These are phyloP conservation scores for Aspergillus sp. DNA, from an alignment of 2,329 filamentous ascomycete species.

Conservation along the genomic window DNA sequence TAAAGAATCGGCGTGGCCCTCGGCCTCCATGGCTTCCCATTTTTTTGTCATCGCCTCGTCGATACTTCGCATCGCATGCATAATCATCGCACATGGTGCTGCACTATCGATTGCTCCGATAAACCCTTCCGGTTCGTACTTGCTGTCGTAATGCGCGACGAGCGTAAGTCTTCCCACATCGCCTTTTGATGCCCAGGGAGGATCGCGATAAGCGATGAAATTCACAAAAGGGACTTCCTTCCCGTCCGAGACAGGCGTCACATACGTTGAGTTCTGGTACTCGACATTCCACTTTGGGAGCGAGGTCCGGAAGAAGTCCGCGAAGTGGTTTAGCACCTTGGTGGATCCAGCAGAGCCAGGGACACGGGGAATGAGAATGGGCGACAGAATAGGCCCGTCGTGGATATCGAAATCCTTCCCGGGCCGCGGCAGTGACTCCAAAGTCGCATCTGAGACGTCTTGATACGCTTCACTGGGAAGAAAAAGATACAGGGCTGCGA, in stretches of 20 bases:
- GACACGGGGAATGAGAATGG: slow-evolving; percentile 84
- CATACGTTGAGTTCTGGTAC: slow-evolving; percentile 87
- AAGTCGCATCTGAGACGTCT: slow-evolving; percentile 70
- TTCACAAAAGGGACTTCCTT: slow-evolving; percentile 79
- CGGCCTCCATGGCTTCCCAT: slow-evolving; percentile 71
- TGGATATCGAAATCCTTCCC: slow-evolving; percentile 76
- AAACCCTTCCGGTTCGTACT: slow-evolving; percentile 77
- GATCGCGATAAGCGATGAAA: slow-evolving; percentile 81
- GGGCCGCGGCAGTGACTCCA: slow-evolving; percentile 70
- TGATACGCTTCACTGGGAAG: slow-evolving; percentile 50
- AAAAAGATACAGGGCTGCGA: slow-evolving; percentile 25
- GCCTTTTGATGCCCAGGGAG: slow-evolving; percentile 73
- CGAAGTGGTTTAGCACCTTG: slow-evolving; percentile 76
- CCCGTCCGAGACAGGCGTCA: slow-evolving; percentile 72
- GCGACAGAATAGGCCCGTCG: slow-evolving; percentile 73
- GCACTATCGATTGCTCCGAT: slow-evolving; percentile 93
- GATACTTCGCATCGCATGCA: slow-evolving; percentile 80
- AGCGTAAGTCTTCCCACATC: slow-evolving; percentile 80
- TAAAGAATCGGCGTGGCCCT: slow-evolving; percentile 54
- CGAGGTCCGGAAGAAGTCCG: slow-evolving; percentile 71
- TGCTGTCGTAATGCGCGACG: slow-evolving; percentile 92
- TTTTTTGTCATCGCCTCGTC: slow-evolving; percentile 77
- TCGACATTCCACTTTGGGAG: slow-evolving; percentile 78
- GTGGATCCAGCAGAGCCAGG: slow-evolving; percentile 77
- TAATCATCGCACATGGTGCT: slow-evolving; percentile 87